Conservation (phyloP, 495 filamentous ascomycete species). For the Penicillium angulare region DNA sequence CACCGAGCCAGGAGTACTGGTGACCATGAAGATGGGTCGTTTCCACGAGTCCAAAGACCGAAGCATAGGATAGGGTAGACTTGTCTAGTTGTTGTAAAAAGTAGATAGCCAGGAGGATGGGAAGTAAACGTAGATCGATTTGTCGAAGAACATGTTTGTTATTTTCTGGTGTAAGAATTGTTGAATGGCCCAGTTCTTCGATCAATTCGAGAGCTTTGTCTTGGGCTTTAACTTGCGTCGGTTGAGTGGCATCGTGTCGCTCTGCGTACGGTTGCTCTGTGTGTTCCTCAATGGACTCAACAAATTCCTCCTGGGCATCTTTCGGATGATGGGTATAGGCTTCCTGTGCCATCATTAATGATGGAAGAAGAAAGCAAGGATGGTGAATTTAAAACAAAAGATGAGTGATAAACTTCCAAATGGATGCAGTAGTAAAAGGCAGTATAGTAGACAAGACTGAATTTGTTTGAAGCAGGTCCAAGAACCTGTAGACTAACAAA, state of each 20-base stretch:
- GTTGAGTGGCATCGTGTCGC: slow-evolving; percentile 3
- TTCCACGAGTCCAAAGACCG: slow-evolving; percentile 47
- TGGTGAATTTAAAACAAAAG: too few species aligned
- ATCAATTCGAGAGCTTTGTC: slow-evolving; percentile 49
- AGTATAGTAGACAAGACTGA: not conserved
- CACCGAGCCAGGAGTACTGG: slow-evolving; percentile 53
- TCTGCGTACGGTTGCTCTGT: slow-evolving; percentile 1
- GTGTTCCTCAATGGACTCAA: slow-evolving; percentile 31
- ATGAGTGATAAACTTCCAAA: too few species aligned
- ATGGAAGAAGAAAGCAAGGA: not conserved
- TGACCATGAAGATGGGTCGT: slow-evolving; percentile 45
- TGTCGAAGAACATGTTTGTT: slow-evolving; percentile 50
- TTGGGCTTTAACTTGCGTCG: slow-evolving; percentile 12
- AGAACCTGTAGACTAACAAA: too few species aligned
- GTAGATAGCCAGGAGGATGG: slow-evolving; percentile 44
- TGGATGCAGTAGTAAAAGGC: too few species aligned
- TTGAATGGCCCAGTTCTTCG: slow-evolving; percentile 34
- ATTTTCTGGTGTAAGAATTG: slow-evolving; percentile 51
- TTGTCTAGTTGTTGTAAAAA: slow-evolving; percentile 58
- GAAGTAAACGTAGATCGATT: slow-evolving; percentile 55
- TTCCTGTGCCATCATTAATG: slow-evolving; percentile 24
- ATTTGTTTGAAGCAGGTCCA: not conserved
- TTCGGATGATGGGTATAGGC: slow-evolving; percentile 18
- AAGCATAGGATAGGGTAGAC: slow-evolving; percentile 54
- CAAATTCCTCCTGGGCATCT: slow-evolving; percentile 33